Evolutionary conservation across 768 basidiomycete species (phyloP).

Genomic region (Omphalotus guepiniiformis): DNA sequence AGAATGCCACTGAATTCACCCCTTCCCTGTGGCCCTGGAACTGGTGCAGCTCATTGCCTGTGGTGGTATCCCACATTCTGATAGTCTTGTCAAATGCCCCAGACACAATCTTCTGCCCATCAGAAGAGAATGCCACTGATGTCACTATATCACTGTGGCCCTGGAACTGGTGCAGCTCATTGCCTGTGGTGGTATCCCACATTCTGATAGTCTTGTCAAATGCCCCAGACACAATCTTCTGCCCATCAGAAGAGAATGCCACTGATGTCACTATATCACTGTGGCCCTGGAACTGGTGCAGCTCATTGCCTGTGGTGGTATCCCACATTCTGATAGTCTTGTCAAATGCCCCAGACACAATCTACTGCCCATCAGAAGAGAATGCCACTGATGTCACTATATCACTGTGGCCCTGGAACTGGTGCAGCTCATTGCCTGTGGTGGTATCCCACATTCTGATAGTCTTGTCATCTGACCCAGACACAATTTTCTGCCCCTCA

Average conservation of each 20-base stretch:
- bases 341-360: constrained; percentile 2
- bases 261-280: not conserved
- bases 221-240: not conserved
- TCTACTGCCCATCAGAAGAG: not conserved
- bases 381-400: not conserved
- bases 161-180: not conserved
- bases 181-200: not conserved
- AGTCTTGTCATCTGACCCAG: constrained; percentile 1
- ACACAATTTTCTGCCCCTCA: not conserved
- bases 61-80: not conserved
- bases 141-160: not conserved
- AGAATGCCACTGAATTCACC: not conserved
- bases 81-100: constrained; percentile 1
- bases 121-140: constrained; percentile 1
- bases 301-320: not conserved
- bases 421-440: not conserved
- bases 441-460: not conserved
- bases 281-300: not conserved
- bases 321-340: constrained; percentile 2
- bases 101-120: not conserved
- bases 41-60: not conserved
- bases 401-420: not conserved
- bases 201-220: not conserved
- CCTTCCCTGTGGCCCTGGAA: not conserved
- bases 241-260: constrained; percentile 1